Percentiles rank a stretch among this genome's conserved stretches.
Evolutionary conservation across 1,284 basidiomycete species (phyloP).

Genomic region (Rhodotorula glutinis): DNA sequence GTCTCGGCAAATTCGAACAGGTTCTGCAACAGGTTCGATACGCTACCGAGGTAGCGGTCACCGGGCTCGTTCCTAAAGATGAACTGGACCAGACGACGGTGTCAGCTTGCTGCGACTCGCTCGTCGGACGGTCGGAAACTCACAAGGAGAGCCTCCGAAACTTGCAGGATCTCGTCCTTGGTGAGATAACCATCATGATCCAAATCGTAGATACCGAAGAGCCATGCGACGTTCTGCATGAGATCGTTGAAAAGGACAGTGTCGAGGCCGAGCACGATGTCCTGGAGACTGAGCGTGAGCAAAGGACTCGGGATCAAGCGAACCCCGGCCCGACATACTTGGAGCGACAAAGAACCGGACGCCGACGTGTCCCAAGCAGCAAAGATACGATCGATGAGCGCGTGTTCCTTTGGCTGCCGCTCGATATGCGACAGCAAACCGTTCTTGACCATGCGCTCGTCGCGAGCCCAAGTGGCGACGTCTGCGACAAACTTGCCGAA

Average conservation of each 20-base stretch:
- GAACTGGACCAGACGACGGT: slow-evolving; percentile 58
- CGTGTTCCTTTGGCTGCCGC: slow-evolving; percentile 74
- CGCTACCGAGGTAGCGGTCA: slow-evolving; percentile 91
- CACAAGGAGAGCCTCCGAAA: slow-evolving; percentile 90
- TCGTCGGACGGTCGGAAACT: slow-evolving; percentile 47
- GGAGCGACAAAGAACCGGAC: slow-evolving; percentile 77
- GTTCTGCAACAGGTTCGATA: slow-evolving; percentile 93
- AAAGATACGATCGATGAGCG: slow-evolving; percentile 70
- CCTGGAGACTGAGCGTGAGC: slow-evolving; percentile 54
- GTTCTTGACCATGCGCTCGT: slow-evolving; percentile 89
- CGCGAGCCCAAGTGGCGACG: slow-evolving; percentile 91
- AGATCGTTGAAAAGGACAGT: slow-evolving; percentile 92
- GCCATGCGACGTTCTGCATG: slow-evolving; percentile 98
- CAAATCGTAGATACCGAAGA: slow-evolving; percentile 94
- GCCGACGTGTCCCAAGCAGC: slow-evolving; percentile 83
- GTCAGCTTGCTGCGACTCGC: background rate
- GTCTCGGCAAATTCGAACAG: slow-evolving; percentile 95
- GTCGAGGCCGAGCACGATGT: slow-evolving; percentile 83
- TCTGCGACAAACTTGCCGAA: slow-evolving; percentile 90
- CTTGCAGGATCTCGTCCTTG: slow-evolving; percentile 85
- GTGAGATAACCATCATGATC: slow-evolving; percentile 91
- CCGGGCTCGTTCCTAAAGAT: slow-evolving; percentile 98
- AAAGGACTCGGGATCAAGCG: background rate
- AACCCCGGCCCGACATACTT: slow-evolving; percentile 54
- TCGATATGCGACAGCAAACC: slow-evolving; percentile 80